phyloP scores from a whole-genome alignment of 805 yeast species.

The Kazachstania bromeliacearum region DNA sequence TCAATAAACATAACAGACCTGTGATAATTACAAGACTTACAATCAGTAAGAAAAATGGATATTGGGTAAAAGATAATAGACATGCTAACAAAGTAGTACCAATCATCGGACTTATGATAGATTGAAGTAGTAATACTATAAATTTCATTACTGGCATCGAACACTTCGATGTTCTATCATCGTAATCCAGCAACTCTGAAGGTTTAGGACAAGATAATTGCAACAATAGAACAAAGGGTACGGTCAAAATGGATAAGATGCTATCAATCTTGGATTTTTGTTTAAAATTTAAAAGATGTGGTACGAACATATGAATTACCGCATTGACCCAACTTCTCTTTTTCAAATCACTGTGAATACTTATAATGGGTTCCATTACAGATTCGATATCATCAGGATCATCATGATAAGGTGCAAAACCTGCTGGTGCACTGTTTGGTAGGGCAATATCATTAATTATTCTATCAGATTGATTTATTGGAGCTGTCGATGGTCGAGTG shows the following conservation, averaged over 20 bases:
- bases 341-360: neutral
- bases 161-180: constrained; percentile 16
- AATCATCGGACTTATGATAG: constrained; percentile 26
- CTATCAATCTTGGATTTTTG: constrained; percentile 21
- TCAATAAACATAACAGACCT: constrained; percentile 3
- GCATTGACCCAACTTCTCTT: no score
- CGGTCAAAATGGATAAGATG: constrained; percentile 24
- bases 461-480: neutral
- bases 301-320: constrained; percentile 19
- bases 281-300: constrained; percentile 26
- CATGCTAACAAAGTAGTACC: constrained; percentile 14
- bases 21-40: neutral
- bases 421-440: constrained; percentile 16
- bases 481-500: constrained; percentile 3
- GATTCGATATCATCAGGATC: constrained; percentile 6
- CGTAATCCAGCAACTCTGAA: constrained; percentile 20
- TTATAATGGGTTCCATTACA: neutral
- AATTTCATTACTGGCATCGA: constrained; percentile 14
- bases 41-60: constrained; percentile 3
- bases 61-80: constrained; percentile 7
- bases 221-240: constrained; percentile 29
- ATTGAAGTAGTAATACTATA: constrained; percentile 24
- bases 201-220: constrained; percentile 31
- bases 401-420: constrained; percentile 20
- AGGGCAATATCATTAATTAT: neutral